Conservation (phyloP, 495 filamentous ascomycete genomes). For the Extremus antarcticus region DNA sequence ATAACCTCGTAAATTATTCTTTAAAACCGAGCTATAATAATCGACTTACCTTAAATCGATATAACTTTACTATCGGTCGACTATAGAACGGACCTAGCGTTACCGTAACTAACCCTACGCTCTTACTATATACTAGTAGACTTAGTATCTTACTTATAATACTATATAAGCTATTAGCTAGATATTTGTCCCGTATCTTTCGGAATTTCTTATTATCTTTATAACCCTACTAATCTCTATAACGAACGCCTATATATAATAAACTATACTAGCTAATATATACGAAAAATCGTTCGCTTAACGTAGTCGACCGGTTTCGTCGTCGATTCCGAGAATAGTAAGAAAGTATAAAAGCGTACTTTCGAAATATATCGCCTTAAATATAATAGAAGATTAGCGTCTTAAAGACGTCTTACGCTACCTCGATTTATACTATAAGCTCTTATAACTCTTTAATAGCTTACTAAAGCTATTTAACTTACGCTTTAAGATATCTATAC, state of each 20-base stretch:
- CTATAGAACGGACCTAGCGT: background rate
- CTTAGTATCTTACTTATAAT: conserved; percentile 3
- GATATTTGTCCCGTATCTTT: background rate
- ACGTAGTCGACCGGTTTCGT: conserved; percentile 4
- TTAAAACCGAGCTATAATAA: background rate
- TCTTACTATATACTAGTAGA: conserved; percentile 3
- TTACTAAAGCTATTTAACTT: background rate
- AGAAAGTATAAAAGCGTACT: conserved; percentile 9
- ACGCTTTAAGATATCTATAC: conserved; percentile 3
- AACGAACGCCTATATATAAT: background rate
- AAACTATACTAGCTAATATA: conserved; percentile 1
- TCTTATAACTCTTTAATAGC: background rate
- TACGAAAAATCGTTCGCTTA: conserved; percentile 5
- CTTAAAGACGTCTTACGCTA: background rate
- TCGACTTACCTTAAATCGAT: background rate
- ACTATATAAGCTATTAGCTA: background rate
- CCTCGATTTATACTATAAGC: background rate
- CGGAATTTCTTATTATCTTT: background rate
- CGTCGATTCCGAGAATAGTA: conserved; percentile 8
- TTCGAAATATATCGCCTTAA: background rate
- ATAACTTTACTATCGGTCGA: background rate
- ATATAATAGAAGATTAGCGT: conserved; percentile 8
- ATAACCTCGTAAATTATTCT: conserved; percentile 2
- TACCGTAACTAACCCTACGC: background rate
- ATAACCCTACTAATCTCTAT: conserved; percentile 2